Percentiles rank a stretch among this genome's conserved stretches.
Evolutionary conservation across 2,329 filamentous ascomycete genomes (phyloP).

Genomic region (Aspergillus sp.): DNA sequence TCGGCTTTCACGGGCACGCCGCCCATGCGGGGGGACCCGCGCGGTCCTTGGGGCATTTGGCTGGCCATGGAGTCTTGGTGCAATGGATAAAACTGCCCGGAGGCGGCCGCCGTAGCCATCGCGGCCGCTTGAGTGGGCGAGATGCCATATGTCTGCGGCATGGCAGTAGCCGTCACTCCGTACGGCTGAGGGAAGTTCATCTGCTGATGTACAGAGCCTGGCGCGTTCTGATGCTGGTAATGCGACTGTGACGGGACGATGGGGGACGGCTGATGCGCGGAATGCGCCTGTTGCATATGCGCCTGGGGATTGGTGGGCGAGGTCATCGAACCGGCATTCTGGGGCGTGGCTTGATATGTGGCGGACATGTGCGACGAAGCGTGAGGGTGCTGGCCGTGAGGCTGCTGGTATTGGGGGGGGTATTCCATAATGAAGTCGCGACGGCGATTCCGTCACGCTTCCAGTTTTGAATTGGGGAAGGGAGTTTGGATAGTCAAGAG

Average conservation of each 20-base stretch:
- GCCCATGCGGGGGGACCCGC: constrained; percentile 69
- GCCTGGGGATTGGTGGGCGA: constrained; percentile 65
- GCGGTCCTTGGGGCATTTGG: constrained; percentile 47
- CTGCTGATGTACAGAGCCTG: constrained; percentile 54
- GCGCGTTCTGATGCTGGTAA: constrained; percentile 57
- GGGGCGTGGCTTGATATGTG: constrained; percentile 56
- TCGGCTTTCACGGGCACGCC: constrained; percentile 62
- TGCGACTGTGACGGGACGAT: constrained; percentile 69
- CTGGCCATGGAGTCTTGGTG: constrained; percentile 60
- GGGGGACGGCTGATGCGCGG: constrained; percentile 64
- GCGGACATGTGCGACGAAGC: constrained; percentile 49
- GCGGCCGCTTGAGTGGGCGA: constrained; percentile 80
- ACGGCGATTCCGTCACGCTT: constrained; percentile 21
- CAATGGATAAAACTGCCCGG: constrained; percentile 71
- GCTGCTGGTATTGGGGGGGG: constrained; percentile 62
- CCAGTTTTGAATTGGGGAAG: constrained; percentile 13
- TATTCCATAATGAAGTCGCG: constrained; percentile 58
- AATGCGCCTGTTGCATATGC: constrained; percentile 51
- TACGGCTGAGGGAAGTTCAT: constrained; percentile 77
- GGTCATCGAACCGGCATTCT: constrained; percentile 51
- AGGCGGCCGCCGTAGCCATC: constrained; percentile 88
- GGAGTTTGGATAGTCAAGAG: constrained; percentile 11
- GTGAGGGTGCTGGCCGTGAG: constrained; percentile 55
- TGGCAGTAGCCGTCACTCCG: constrained; percentile 57
- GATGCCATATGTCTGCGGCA: constrained; percentile 68